phyloP scores from a whole-genome alignment of 495 filamentous ascomycete species.

The Cenococcum geophilum region DNA sequence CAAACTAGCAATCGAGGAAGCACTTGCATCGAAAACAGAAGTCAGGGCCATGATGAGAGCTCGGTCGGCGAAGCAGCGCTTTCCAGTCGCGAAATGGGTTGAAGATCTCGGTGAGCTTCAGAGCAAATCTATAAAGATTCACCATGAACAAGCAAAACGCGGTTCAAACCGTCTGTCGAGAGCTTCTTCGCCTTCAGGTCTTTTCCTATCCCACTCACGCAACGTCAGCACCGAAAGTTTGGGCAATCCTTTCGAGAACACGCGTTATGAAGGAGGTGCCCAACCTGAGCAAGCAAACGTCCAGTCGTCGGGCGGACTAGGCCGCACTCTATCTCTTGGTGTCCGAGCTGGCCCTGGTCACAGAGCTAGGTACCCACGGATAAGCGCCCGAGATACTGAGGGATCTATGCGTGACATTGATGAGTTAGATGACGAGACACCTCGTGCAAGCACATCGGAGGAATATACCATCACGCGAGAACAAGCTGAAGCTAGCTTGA shows the following conservation, averaged over 20 bases:
- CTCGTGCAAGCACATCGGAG: background rate
- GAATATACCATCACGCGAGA: slow-evolving; percentile 11
- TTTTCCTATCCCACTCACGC: background rate
- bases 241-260: background rate
- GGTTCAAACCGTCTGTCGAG: background rate
- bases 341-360: slow-evolving; percentile 1
- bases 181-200: background rate
- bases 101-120: slow-evolving; percentile 40
- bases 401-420: background rate
- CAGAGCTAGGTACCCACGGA: background rate
- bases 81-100: slow-evolving; percentile 52
- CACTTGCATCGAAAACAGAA: slow-evolving; percentile 55
- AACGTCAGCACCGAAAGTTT: background rate
- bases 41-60: slow-evolving; percentile 65
- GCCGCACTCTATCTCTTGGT: slow-evolving; percentile 3
- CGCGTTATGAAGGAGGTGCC: background rate
- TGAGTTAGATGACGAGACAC: background rate
- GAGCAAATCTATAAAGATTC: slow-evolving; percentile 32
- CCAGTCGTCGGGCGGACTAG: background rate
- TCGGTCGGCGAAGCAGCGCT: slow-evolving; percentile 68
- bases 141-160: background rate
- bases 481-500: slow-evolving; percentile 17
- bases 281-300: background rate
- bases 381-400: background rate
- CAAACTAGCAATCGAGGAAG: slow-evolving; percentile 59